phyloP scores from a whole-genome alignment of 2,329 filamentous ascomycete genomes.

The Beauveria medogensis region DNA sequence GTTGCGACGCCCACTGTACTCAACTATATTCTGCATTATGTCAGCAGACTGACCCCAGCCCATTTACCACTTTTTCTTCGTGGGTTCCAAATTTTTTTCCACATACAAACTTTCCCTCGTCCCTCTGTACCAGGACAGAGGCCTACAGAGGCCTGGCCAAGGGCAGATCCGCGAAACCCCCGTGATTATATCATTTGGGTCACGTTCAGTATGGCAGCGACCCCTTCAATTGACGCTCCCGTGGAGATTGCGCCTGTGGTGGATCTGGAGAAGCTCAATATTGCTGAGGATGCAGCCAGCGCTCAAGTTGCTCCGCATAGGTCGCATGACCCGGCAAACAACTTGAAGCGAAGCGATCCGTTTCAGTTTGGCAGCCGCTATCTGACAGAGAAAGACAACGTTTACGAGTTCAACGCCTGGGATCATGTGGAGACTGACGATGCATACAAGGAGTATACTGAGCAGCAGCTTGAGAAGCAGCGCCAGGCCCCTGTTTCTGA shows the following conservation, averaged over 20 bases:
- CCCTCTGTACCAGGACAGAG: neutral
- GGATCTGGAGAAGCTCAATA: conserved; percentile 20
- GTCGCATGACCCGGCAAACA: conserved; percentile 63
- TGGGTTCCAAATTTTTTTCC: neutral
- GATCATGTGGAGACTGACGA: conserved; percentile 94
- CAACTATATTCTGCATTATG: neutral
- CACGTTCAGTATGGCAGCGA: conserved; percentile 9
- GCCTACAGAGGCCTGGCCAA: neutral
- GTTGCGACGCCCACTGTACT: too few species aligned
- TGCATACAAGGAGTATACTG: conserved; percentile 76
- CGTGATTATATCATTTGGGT: neutral
- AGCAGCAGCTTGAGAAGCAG: conserved; percentile 78
- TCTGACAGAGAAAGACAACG: conserved; percentile 75
- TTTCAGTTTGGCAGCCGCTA: conserved; percentile 92
- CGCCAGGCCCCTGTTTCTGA: conserved; percentile 80
- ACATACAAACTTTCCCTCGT: neutral
- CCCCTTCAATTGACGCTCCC: conserved; percentile 17
- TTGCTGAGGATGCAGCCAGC: conserved; percentile 12
- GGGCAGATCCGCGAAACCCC: neutral
- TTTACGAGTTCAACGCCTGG: conserved; percentile 98
- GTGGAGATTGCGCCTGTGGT: conserved; percentile 16
- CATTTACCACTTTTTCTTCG: neutral
- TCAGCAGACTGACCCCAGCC: conserved; percentile 3
- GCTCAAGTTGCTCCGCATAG: conserved; percentile 47
- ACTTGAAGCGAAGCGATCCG: conserved; percentile 80